Evolutionary conservation across 225 moss, liverwort and hornwort species (phyloP).

Genomic region (Sphagnum tenellum): DNA sequence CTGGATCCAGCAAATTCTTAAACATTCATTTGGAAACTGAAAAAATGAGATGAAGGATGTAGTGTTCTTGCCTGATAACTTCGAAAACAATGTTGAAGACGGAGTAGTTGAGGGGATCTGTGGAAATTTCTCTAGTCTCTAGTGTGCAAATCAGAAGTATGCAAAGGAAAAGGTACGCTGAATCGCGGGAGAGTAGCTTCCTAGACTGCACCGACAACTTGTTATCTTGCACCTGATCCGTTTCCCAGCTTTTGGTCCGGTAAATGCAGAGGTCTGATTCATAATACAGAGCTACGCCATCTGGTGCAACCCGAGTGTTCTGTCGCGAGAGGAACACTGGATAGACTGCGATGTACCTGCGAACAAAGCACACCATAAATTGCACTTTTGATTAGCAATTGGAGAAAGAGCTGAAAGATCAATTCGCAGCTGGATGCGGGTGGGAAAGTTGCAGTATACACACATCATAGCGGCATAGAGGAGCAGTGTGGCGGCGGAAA

Average conservation of each 20-base stretch:
- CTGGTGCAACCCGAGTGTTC: slow-evolving; percentile 14
- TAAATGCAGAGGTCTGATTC: slow-evolving; percentile 3
- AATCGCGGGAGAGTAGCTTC: slow-evolving; percentile 41
- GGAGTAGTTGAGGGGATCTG: slow-evolving; percentile 56
- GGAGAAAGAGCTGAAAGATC: neutral
- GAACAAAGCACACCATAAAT: neutral
- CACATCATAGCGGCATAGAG: slow-evolving; percentile 37
- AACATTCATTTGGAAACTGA: too few relatives aligned
- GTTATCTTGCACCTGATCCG: slow-evolving; percentile 11
- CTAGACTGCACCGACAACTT: slow-evolving; percentile 28
- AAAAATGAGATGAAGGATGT: too few relatives aligned
- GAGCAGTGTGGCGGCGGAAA: slow-evolving; percentile 51
- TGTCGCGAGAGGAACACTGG: slow-evolving; percentile 49
- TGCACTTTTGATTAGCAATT: neutral
- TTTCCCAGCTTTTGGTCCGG: neutral
- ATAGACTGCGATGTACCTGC: slow-evolving; percentile 56
- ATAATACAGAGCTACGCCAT: slow-evolving; percentile 8
- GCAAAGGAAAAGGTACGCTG: slow-evolving; percentile 30
- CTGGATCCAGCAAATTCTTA: too few relatives aligned
- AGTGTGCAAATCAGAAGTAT: slow-evolving; percentile 43
- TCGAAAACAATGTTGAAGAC: slow-evolving; percentile 71
- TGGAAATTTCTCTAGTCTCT: slow-evolving; percentile 25
- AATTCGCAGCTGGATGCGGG: neutral
- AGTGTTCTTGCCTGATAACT: slow-evolving; percentile 38
- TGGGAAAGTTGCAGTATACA: slow-evolving; percentile 2